Evolutionary conservation across 176 grass and related monocot genomes (phyloP), one percentile per base, ranked within the genome.

Genomic region (Stipa capillata): DNA sequence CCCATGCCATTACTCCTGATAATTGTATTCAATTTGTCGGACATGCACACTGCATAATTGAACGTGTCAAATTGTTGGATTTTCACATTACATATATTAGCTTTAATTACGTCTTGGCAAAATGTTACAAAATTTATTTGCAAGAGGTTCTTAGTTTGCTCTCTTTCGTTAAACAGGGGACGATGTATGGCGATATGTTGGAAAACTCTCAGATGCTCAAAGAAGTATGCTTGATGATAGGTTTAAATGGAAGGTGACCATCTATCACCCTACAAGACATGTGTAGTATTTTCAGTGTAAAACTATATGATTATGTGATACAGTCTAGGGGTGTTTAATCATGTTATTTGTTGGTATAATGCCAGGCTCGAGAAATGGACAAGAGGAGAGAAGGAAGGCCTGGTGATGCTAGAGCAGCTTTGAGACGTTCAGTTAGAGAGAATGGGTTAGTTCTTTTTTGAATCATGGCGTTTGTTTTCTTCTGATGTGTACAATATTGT

Each of bases 171-270:
- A 36, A 81, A 70, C 85, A 97, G 96, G 92, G 18, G 96, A 99
- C 45, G 96, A 99, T 87, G 90, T 99, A 33, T 99, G 96, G 96
- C 82, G 90, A 69, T 99, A 91, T 82, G 96, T 99, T 84, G 96
- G 96, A 52, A 99, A 99, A 67, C 90, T 99, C 66, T 99, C 96
- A 52, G 96, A 99, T 89, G 96, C 96, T 74, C 96, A 99, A 89
- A 89, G 90, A 85, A 99, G 96, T 73, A 99, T 99, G 96, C 92
- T 99, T 1, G 96, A 99, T 95, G 96, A 99, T 89, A 99, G 96
- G 69, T 99, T 99, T 90, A 99, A 99, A 81, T 99, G 96, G 96
- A 99, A 99, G 96, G 96, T 93, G 35, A 79, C 58, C 69, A 61
- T 89, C 77, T 77, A 58, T 73, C 8, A 76, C 47, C 21, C 29